Base-by-base conservation (phyloP, 2,329 filamentous ascomycete genomes). In the Gliomastix tumulicola region DNA sequence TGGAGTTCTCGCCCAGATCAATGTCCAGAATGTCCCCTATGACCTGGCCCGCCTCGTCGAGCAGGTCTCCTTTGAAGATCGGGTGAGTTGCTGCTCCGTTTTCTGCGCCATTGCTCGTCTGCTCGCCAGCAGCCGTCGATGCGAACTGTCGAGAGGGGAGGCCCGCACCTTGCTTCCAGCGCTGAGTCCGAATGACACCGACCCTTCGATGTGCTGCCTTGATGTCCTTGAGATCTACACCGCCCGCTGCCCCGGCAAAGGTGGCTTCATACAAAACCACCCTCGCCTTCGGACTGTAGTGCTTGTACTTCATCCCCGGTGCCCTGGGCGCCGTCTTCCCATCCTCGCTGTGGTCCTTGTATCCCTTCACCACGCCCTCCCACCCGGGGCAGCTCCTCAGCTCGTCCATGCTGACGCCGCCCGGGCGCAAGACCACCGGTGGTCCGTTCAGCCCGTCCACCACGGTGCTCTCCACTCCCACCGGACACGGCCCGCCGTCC, bases 221-320 rank as follows among this genome's bases (percentile, higher is more conserved):
- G 6, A 64, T 36, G 30, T 70, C 67, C 20, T 51, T 52, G 6
- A 42, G 15, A 11, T 53, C 44, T 23, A 70, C 51, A 7, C 65
- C 65, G 9, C 51, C 51, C 30, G 47, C 44, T 17, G 61, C 57
- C 10, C 42, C 47, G 11, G 41, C 43, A 56, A 54, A 63, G 25
- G 52, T 58, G 19, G 74, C 62, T 55, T 95, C 87, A 54, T 88
- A 94, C 3, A 97, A 68, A 12, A 94, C 66, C 3, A 98, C 89
- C 32, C 73, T 79, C 2, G 92, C 94, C 57, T 82, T 86, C 2
- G 92, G 92, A 30, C 89, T 94, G 54, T 98, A 98, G 57, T 98
- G 92, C 55, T 92, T 87, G 57, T 98, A 98, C 62, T 98, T 98
- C 92, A 98, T 98, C 2, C 92, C 92, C 0, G 92, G 92, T 1